A percentile compares a stretch with the other conserved stretches of the same genome.
Conservation (phyloP, 768 basidiomycete species). For the Lactarius hatsudake region DNA sequence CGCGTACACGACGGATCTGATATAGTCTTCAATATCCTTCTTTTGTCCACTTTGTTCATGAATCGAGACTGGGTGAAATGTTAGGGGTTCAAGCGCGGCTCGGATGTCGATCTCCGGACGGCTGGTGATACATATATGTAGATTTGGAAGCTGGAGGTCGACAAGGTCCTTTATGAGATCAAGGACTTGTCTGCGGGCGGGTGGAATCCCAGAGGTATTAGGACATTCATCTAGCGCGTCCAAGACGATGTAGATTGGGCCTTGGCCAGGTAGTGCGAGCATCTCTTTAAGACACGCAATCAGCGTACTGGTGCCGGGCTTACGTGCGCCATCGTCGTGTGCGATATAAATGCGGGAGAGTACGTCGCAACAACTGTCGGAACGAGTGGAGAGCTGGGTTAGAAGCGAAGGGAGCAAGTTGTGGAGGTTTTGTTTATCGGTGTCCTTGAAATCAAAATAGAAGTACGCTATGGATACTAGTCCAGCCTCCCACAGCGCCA, state of each 20-base stretch:
- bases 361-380: neutral
- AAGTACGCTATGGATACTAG: no score
- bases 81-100: neutral
- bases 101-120: no score
- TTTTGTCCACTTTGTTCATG: neutral
- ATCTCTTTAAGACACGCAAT: neutral
- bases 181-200: no score
- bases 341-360: neutral
- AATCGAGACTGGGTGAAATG: neutral
- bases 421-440: no score
- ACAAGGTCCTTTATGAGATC: no score
- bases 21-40: neutral
- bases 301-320: neutral
- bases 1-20: neutral
- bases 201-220: no score
- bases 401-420: conserved; percentile 2
- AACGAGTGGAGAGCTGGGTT: neutral
- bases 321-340: neutral
- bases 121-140: no score
- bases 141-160: no score
- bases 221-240: no score
- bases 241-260: neutral
- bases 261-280: neutral
- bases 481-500: no score
- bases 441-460: no score